phyloP scores from a whole-genome alignment of 1,139 yeast genomes.

The Diutina neorugosa region DNA sequence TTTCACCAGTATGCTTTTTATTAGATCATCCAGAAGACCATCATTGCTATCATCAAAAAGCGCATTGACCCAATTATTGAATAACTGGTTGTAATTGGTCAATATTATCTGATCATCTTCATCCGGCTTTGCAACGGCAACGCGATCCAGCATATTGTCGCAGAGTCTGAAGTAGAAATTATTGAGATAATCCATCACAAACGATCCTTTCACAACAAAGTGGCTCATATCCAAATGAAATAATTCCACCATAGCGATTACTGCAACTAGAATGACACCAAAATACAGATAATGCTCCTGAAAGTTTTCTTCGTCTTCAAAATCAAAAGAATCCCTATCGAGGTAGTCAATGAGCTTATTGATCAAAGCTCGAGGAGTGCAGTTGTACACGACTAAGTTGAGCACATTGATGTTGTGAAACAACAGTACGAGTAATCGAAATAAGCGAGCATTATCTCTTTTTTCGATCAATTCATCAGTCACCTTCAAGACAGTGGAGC shows the following conservation, averaged over 20 bases:
- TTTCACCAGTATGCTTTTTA: constrained; percentile 52
- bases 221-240: constrained; percentile 28
- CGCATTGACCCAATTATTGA: constrained; percentile 72
- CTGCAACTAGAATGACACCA: constrained; percentile 44
- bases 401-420: constrained; percentile 28
- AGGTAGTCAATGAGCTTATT: constrained; percentile 20
- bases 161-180: constrained; percentile 22
- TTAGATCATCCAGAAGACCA: constrained; percentile 75
- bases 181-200: constrained; percentile 21
- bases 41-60: constrained; percentile 62
- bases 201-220: constrained; percentile 18
- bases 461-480: constrained; percentile 28
- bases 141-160: constrained; percentile 18
- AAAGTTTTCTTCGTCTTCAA: constrained; percentile 41
- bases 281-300: constrained; percentile 63
- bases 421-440: constrained; percentile 36
- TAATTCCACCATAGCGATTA: constrained; percentile 31
- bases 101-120: constrained; percentile 23
- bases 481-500: constrained; percentile 18
- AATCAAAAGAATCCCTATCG: constrained; percentile 21
- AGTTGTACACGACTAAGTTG: constrained; percentile 23
- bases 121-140: constrained; percentile 6
- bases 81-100: constrained; percentile 30
- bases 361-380: constrained; percentile 16
- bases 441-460: constrained; percentile 30